These are phyloP conservation scores for Boechera divaricarpa DNA, from an alignment of 345 rosid genomes.

Conservation along the genomic window DNA sequence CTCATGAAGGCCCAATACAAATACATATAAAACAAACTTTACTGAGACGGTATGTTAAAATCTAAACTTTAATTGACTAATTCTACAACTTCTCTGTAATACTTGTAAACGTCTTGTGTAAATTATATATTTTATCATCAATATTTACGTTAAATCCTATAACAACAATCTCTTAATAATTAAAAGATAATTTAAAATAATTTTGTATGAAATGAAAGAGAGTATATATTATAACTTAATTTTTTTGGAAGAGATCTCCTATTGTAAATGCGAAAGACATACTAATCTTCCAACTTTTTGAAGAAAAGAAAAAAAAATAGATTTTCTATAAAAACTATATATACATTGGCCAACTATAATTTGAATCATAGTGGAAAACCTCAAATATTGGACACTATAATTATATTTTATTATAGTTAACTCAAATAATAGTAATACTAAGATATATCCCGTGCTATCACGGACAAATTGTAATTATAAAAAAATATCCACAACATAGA, in stretches of 20 bases:
- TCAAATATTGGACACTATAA: neutral
- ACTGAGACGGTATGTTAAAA: no score
- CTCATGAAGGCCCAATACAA: slow-evolving; percentile 11
- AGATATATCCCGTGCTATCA: no score
- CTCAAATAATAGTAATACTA: neutral
- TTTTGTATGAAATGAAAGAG: neutral
- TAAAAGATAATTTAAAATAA: neutral
- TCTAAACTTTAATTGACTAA: no score
- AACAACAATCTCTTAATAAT: neutral
- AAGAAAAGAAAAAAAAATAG: no score
- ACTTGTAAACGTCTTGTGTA: neutral
- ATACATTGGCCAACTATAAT: neutral
- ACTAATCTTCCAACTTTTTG: neutral
- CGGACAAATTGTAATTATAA: no score
- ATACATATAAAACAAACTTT: neutral
- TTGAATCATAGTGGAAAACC: neutral
- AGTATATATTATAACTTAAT: neutral
- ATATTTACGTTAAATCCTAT: neutral
- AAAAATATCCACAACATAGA: no score
- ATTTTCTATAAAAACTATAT: neutral
- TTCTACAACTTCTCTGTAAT: neutral
- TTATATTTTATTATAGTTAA: neutral
- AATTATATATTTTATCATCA: no score
- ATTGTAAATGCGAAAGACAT: neutral
- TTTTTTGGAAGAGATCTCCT: no score